Evolutionary conservation across 768 basidiomycete genomes (phyloP).

Genomic region (Podaxis sp.): DNA sequence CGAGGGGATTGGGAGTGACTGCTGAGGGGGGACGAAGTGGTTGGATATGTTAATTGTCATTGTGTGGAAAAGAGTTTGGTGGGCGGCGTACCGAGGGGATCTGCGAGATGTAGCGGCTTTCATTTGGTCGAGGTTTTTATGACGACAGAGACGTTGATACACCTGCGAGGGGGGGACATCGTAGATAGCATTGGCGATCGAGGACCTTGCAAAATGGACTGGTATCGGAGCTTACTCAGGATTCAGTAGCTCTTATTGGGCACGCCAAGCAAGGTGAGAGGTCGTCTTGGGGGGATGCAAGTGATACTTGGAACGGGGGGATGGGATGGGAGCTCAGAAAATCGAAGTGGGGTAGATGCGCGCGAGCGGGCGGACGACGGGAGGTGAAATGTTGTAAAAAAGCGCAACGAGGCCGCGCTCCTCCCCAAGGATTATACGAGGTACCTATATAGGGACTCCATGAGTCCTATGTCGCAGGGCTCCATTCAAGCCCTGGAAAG

Average conservation of each 20-base stretch:
- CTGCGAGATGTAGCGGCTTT: not conserved
- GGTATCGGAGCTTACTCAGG: not conserved
- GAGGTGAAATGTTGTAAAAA: not conserved
- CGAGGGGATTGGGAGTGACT: not conserved
- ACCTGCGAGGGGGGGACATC: not conserved
- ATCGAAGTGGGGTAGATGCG: not conserved
- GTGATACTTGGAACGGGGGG: not conserved
- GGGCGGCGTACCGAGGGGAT: not conserved
- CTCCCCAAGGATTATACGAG: not conserved
- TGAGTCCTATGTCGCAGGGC: constrained; percentile 5
- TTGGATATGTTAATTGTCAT: not conserved
- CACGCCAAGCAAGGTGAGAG: not conserved
- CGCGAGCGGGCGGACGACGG: not conserved
- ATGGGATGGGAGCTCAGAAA: not conserved
- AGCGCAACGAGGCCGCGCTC: not conserved
- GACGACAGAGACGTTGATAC: not conserved
- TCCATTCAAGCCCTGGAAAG: not conserved
- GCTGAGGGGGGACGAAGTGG: not conserved
- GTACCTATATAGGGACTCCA: not conserved
- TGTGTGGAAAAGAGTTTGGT: not conserved
- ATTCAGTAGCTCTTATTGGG: not conserved
- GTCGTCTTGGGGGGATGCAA: not conserved
- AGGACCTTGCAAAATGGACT: not conserved
- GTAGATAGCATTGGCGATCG: not conserved
- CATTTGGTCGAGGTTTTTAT: not conserved